Evolutionary conservation across 2,329 filamentous ascomycete genomes (phyloP).

Genomic region (Aspergillus ochraceus): DNA sequence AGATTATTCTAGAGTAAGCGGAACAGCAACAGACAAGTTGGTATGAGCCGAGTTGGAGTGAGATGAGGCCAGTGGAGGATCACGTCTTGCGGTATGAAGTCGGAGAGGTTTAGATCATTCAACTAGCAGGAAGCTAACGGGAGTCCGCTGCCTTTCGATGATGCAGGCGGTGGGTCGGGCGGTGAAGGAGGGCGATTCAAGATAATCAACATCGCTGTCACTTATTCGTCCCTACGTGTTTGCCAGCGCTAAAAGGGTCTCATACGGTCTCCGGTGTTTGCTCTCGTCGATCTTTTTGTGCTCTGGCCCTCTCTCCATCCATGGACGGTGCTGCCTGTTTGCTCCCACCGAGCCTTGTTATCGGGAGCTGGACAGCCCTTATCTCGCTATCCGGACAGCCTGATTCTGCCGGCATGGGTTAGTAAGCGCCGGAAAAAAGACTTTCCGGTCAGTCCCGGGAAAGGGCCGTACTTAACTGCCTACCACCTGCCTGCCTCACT

Average conservation of each 20-base stretch:
- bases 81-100: background rate
- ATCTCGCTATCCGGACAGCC: too few species aligned
- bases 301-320: background rate
- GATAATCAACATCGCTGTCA: background rate
- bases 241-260: background rate
- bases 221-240: background rate
- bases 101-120: background rate
- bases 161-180: constrained; percentile 23
- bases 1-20: background rate
- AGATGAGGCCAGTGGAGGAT: background rate
- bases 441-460: too few species aligned
- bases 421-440: too few species aligned
- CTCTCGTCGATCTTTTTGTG: background rate
- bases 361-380: background rate
- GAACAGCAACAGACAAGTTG: background rate
- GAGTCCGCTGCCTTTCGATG: constrained; percentile 28
- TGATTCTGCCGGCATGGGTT: too few species aligned
- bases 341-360: constrained; percentile 4
- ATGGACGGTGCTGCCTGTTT: background rate
- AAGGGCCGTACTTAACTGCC: too few species aligned
- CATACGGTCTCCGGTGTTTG: too few species aligned
- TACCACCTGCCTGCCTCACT: too few species aligned
- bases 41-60: background rate
- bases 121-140: background rate
- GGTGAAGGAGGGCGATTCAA: background rate